These are phyloP conservation scores for Serendipita sp. DNA, from an alignment of 768 basidiomycete species.

Conservation along the genomic window DNA sequence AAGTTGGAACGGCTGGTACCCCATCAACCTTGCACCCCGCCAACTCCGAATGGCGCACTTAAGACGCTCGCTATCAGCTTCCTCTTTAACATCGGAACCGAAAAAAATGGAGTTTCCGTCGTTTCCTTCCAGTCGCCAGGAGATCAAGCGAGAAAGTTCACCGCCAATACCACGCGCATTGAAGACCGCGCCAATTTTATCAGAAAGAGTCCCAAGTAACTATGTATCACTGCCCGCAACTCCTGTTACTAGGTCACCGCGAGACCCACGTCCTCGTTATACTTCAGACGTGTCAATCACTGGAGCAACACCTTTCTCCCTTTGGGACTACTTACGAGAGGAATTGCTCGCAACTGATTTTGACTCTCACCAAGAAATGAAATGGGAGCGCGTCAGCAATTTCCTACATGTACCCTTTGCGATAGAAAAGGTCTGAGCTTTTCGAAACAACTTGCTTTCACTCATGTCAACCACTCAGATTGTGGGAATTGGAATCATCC, in stretches of 20 bases:
- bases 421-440: conserved; percentile 65
- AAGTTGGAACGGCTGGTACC: too few relatives aligned
- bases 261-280: background rate
- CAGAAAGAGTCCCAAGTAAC: background rate
- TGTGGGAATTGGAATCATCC: conserved; percentile 75
- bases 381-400: conserved; percentile 93
- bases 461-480: conserved; percentile 32
- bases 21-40: background rate
- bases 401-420: conserved; percentile 85
- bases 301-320: conserved; percentile 39
- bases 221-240: conserved; percentile 2
- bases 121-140: background rate
- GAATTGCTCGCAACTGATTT: conserved; percentile 85
- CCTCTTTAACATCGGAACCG: background rate
- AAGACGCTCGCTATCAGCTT: background rate
- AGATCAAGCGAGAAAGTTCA: background rate
- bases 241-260: background rate
- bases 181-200: background rate
- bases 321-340: conserved; percentile 86
- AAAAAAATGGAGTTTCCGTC: background rate
- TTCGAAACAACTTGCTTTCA: background rate
- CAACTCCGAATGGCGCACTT: background rate
- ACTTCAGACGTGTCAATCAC: background rate
- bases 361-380: conserved; percentile 82
- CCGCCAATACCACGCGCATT: background rate